phyloP scores from a whole-genome alignment of 2,329 filamentous ascomycete species.

The Talaromyces albobiverticillius region DNA sequence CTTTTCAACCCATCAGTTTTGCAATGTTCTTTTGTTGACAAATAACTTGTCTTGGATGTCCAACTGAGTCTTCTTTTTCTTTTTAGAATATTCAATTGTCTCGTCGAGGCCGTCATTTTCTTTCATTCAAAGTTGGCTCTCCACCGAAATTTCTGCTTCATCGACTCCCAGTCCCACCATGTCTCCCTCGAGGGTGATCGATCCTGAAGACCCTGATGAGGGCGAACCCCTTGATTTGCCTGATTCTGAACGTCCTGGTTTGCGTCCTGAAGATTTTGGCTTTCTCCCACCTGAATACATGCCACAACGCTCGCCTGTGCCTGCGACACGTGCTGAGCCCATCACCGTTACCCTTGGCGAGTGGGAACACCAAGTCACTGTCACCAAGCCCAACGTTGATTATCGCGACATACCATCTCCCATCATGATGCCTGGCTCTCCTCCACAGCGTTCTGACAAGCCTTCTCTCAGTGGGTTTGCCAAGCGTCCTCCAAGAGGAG shows the following conservation, averaged over 20 bases:
- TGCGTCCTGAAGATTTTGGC: neutral
- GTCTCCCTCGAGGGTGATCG: neutral
- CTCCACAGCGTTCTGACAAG: slow-evolving; percentile 2
- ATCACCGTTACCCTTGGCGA: slow-evolving; percentile 6
- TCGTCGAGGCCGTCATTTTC: neutral
- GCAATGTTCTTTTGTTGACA: too few species aligned
- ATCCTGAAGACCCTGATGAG: neutral
- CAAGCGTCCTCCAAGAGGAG: slow-evolving; percentile 1
- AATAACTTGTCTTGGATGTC: too few species aligned
- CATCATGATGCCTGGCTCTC: slow-evolving; percentile 13
- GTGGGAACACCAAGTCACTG: neutral
- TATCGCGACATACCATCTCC: slow-evolving; percentile 8
- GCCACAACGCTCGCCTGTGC: neutral
- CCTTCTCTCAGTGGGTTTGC: slow-evolving; percentile 8
- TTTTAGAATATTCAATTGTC: neutral
- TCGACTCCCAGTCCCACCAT: neutral
- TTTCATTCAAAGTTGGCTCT: neutral
- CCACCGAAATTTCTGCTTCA: neutral
- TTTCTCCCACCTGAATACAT: neutral
- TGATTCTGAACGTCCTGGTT: slow-evolving; percentile 4
- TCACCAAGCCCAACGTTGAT: slow-evolving; percentile 7
- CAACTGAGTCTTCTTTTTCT: neutral
- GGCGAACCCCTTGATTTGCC: slow-evolving; percentile 1
- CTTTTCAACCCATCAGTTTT: neutral
- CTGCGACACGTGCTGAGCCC: slow-evolving; percentile 5